Evolutionary conservation across 768 basidiomycete species (phyloP), one percentile per base, ranked within the genome.

Genomic region (Rhizopogon vesiculosus): DNA sequence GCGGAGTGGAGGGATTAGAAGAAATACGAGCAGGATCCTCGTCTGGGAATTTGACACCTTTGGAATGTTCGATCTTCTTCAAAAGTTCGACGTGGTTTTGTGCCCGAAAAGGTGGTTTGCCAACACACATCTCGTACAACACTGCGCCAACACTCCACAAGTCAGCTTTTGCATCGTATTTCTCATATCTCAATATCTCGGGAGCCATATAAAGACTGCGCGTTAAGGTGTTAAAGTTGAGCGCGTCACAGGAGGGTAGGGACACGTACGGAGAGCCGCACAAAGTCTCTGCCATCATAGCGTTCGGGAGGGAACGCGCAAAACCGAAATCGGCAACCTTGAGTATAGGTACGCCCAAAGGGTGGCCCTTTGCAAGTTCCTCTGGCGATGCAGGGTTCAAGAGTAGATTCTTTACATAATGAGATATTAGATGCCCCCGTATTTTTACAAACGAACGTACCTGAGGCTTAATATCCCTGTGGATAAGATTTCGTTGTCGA

Each of bases 61-160:
- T 91, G n/a, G 91, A 85, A 42, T 82, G 79, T 67, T 97, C 95
- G 56, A 98, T 98, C 80, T 83, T 90, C 76, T 91, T 91, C 43
- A 97, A 74, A 8, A 99, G 81, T 64, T 98, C 97, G 63, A 98
- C 89, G 68, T 98, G 96, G 66, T 98, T 99, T 70, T 86, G 84
- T 0, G 97, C 97, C 15, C 95, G 86, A 71, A 95, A 99, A 0
- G 97, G 97, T 2, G 97, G 91, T 62, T 85, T 86, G 3, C 95
- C 97, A 33, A 93, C 90, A 16, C 85, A 79, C 88, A 97, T 98
- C 71, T 99, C 97, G 72, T 86, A 99, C 2, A 98, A 75, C 22
- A 99, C 95, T 0, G 97, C 93, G 5, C 97, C 97, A 45, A 98
- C 94, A 31, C 93, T 95, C 97, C 97, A 99, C 1, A 99, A 78